Evolutionary conservation across 2,329 filamentous ascomycete species (phyloP).

Genomic region (Podosphaera xanthii): DNA sequence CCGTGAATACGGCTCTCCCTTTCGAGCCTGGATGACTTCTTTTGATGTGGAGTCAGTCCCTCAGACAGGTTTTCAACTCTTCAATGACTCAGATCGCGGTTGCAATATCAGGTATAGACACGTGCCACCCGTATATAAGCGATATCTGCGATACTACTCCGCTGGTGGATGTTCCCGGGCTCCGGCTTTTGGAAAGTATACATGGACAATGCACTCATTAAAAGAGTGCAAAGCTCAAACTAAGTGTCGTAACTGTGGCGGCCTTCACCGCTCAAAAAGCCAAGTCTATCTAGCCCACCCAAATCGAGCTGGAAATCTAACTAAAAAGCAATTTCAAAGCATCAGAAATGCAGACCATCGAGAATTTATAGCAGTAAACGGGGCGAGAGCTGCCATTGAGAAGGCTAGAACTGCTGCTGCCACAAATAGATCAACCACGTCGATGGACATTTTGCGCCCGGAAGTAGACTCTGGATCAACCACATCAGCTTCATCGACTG

Average conservation of each 20-base stretch:
- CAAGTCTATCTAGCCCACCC: not conserved
- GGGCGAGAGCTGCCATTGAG: not conserved
- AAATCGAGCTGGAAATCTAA: not conserved
- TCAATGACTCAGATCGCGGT: not conserved
- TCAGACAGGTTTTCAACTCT: not conserved
- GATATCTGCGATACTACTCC: not conserved
- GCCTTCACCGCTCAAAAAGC: not conserved
- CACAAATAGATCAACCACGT: not conserved
- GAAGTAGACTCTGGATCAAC: not conserved
- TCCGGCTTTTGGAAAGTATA: not conserved
- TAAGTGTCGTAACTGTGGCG: not conserved
- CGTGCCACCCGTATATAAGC: not conserved
- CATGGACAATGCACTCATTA: not conserved
- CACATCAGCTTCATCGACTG: not conserved
- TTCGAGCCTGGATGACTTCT: not conserved
- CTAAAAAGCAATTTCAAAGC: not conserved
- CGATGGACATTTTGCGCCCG: not conserved
- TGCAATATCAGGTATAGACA: not conserved
- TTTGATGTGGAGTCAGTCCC: not conserved
- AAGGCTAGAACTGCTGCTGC: not conserved
- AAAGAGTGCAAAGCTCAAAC: not conserved
- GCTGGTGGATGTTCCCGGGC: too few relatives aligned
- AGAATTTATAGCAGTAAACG: not conserved
- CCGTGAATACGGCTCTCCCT: not conserved
- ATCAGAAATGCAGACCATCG: not conserved